Base-by-base conservation (phyloP, 306 rosid species). In the Bauhinia variegata region DNA sequence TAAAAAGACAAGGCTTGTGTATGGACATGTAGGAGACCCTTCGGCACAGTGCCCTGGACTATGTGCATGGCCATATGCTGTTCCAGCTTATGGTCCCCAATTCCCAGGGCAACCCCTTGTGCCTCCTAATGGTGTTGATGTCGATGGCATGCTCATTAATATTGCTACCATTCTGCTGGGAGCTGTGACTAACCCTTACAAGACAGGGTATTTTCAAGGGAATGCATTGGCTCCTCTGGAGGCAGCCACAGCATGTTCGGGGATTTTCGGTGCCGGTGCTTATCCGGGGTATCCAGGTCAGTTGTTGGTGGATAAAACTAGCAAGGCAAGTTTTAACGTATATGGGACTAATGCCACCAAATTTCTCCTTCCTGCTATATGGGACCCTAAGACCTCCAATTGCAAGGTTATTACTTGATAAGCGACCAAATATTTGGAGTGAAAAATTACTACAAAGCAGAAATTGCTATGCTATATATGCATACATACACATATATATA, bases 311-410 rank as follows among this genome's bases (percentile, higher is more conserved):
- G 64, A 64, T 39, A 33, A 59, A 39, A 13, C 42, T 5, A 65
- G 63, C 14, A 70, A 57, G 16, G 69, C 68, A 9, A 70, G 73
- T 17, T 70, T 19, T 53, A 77, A 77, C 18, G 72, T 70, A 43
- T 65, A 71, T 28, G 78, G 74, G 2, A 62, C 38, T 16, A 58
- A 50, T 36, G 70, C 60, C 59, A 68, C 74, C 60, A 78, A 71
- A 49, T 78, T 78, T 60, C 78, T 78, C 30, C 78, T 71, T 56
- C 77, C 81, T 7, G 76, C 81, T 13, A 50, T 64, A 61, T 77
- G 69, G 77, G 73, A 70, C 55, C 63, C 47, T 4, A 12, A 6
- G 32, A 41, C 18, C 33, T 56, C 43, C 36, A 57, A 16, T 32
- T 64, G 81, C 58, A 71, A 64, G 77, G 57, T 57, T 36, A 12